phyloP scores from a whole-genome alignment of 495 filamentous ascomycete species.

The Entonaema liquescens region DNA sequence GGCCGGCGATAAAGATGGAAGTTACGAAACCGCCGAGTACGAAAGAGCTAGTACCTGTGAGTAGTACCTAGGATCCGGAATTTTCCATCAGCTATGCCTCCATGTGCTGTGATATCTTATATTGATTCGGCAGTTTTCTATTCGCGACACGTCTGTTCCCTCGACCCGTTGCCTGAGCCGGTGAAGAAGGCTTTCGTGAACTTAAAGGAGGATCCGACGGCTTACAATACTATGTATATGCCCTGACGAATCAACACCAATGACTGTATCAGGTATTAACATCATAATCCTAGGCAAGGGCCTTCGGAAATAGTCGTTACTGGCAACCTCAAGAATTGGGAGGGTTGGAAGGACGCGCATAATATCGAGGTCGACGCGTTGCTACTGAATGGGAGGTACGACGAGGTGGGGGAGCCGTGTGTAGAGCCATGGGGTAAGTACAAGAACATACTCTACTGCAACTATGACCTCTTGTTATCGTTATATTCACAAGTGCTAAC shows the following conservation, averaged over 20 bases:
- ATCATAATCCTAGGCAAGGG: constrained; percentile 49
- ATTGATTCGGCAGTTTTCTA: constrained; percentile 48
- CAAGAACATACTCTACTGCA: neutral
- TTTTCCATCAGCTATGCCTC: neutral
- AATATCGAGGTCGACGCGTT: constrained; percentile 57
- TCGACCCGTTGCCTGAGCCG: constrained; percentile 53
- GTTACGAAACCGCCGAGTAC: constrained; percentile 1
- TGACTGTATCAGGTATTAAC: neutral
- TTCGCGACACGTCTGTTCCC: constrained; percentile 52
- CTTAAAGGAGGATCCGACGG: constrained; percentile 55
- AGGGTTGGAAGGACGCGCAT: constrained; percentile 46
- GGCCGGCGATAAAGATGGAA: neutral
- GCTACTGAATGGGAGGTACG: constrained; percentile 61
- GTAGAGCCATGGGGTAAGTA: constrained; percentile 43
- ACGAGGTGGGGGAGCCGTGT: constrained; percentile 57
- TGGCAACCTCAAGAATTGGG: constrained; percentile 57
- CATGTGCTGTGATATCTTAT: neutral
- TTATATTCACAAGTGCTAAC: neutral
- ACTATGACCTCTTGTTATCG: neutral
- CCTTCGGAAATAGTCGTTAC: constrained; percentile 58
- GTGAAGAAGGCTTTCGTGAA: constrained; percentile 43
- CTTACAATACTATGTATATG: constrained; percentile 57
- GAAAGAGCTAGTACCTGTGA: constrained; percentile 4
- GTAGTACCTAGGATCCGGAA: neutral
- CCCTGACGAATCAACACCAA: neutral